Evolutionary conservation across 805 yeast species (phyloP).

Genomic region (Candida morakotiae): DNA sequence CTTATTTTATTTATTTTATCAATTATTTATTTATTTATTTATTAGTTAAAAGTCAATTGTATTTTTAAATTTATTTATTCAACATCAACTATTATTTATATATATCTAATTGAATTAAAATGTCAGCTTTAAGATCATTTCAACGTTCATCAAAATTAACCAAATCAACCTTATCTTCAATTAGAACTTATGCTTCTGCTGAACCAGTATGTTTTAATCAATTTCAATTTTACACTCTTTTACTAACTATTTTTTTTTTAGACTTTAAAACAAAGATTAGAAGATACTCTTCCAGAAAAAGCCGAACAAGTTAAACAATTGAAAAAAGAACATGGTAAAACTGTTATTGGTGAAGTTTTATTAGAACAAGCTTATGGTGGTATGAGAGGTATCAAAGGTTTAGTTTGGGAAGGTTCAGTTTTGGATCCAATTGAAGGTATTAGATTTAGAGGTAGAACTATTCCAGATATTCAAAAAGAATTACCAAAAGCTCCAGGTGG

Average conservation of each 20-base stretch:
- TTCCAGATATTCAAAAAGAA: constrained; percentile 62
- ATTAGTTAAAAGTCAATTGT: too few relatives aligned
- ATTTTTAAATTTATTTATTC: too few relatives aligned
- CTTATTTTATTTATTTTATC: too few relatives aligned
- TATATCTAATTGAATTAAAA: too few relatives aligned
- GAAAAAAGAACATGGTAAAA: constrained; percentile 86
- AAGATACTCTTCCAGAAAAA: constrained; percentile 86
- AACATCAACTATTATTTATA: too few relatives aligned
- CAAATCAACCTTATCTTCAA: constrained; percentile 10
- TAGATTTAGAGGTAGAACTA: constrained; percentile 73
- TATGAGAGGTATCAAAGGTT: constrained; percentile 72
- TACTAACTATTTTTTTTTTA: constrained; percentile 20
- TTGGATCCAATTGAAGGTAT: constrained; percentile 76
- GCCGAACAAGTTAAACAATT: constrained; percentile 87
- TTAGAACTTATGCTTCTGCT: constrained; percentile 32
- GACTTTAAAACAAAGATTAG: constrained; percentile 92
- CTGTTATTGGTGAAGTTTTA: constrained; percentile 49
- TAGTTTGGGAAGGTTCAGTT: constrained; percentile 78
- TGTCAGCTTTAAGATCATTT: constrained; percentile 35
- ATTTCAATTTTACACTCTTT: not conserved
- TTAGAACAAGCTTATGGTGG: constrained; percentile 58
- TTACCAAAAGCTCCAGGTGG: constrained; percentile 60
- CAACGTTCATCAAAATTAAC: constrained; percentile 31
- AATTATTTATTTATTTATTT: constrained; percentile 1
- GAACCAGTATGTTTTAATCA: constrained; percentile 26